Percentiles rank a stretch among this genome's conserved stretches.
phyloP scores from a whole-genome alignment of 768 basidiomycete genomes.

The Rhizopogon salebrosus region DNA sequence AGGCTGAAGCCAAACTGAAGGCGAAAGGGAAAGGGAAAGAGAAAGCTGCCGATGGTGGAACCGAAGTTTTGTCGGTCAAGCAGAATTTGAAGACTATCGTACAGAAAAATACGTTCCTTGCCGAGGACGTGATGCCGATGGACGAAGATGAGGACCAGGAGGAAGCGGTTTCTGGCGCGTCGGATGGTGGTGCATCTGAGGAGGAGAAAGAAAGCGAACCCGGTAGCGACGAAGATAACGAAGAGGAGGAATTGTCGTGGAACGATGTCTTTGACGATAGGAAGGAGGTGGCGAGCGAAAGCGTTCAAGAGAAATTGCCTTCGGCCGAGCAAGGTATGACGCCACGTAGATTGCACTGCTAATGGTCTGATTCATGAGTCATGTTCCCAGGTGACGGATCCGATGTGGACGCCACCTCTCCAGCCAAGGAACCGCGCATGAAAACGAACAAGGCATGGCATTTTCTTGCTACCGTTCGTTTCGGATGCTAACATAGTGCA shows the following conservation, averaged over 20 bases:
- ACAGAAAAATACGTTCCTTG: conserved; percentile 82
- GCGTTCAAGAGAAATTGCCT: conserved; percentile 5
- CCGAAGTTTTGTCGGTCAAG: conserved; percentile 57
- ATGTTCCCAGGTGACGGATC: conserved; percentile 22
- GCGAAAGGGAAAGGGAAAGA: conserved; percentile 54
- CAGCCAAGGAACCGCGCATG: conserved; percentile 66
- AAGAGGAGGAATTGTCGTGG: conserved; percentile 67
- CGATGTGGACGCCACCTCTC: conserved; percentile 30
- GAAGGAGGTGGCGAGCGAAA: conserved; percentile 19
- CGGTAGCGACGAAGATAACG: conserved; percentile 35
- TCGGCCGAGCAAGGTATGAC: conserved; percentile 18
- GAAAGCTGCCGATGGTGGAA: conserved; percentile 26
- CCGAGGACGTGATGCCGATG: conserved; percentile 73
- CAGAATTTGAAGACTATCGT: conserved; percentile 86
- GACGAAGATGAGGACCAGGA: conserved; percentile 40
- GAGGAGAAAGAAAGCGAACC: conserved; percentile 31
- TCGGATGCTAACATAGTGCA: conserved; percentile 7
- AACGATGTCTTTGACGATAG: conserved; percentile 77
- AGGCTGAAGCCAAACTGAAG: conserved; percentile 43
- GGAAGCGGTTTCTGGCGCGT: conserved; percentile 16
- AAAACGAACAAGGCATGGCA: conserved; percentile 80
- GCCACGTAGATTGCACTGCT: not conserved
- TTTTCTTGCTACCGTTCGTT: not conserved
- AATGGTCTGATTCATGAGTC: conserved; percentile 10
- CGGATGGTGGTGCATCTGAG: conserved; percentile 4